phyloP scores from a whole-genome alignment of 2,329 filamentous ascomycete genomes.

The Trichocomaceae sp. region DNA sequence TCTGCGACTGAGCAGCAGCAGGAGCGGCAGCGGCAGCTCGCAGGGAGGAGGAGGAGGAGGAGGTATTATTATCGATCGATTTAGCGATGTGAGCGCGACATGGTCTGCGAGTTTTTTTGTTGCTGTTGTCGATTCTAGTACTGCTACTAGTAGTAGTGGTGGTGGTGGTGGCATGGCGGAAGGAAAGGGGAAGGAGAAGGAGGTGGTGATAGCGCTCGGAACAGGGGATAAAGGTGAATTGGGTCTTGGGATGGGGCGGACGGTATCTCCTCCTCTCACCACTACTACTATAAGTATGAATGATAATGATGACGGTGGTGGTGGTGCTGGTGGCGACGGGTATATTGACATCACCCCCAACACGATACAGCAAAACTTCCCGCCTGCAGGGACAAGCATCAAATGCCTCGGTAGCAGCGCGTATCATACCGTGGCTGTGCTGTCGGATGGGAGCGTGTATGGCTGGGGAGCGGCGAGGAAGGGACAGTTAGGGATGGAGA shows the following conservation, averaged over 20 bases:
- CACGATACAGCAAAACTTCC: conserved; percentile 46
- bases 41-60: too few relatives aligned
- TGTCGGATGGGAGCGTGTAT: conserved; percentile 69
- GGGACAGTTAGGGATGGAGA: conserved; percentile 62
- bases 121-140: not conserved
- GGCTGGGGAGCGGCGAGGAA: conserved; percentile 87
- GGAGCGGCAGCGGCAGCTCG: too few relatives aligned
- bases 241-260: conserved; percentile 48
- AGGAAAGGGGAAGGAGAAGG: conserved; percentile 31
- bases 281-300: conserved; percentile 35
- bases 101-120: conserved; percentile 70
- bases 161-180: too few relatives aligned
- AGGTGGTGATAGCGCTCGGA: conserved; percentile 56
- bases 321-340: not conserved
- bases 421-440: conserved; percentile 67
- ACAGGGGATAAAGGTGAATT: conserved; percentile 65
- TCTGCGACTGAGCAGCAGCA: too few relatives aligned
- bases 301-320: too few relatives aligned
- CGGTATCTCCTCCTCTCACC: conserved; percentile 32
- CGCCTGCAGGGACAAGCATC: conserved; percentile 53
- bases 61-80: conserved; percentile 22
- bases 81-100: conserved; percentile 58
- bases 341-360: not conserved
- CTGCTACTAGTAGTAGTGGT: too few relatives aligned
- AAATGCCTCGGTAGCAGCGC: conserved; percentile 65